Conservation (phyloP, 345 rosid species). For the Heritiera littoralis region DNA sequence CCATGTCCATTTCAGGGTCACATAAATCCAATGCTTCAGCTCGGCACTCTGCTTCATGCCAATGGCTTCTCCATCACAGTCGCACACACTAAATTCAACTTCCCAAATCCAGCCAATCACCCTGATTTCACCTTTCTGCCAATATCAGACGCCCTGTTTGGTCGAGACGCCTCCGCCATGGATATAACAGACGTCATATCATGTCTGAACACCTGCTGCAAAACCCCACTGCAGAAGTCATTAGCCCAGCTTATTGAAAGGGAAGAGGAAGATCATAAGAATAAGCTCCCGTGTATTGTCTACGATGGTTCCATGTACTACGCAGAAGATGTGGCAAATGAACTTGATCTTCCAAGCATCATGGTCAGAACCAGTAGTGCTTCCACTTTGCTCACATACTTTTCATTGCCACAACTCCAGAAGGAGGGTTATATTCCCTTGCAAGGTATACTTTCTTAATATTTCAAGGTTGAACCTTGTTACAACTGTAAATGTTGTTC, state of each 20-base stretch:
- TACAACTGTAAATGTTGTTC: too few relatives aligned
- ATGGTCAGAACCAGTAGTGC: not conserved
- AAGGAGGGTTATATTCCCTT: conserved; percentile 32
- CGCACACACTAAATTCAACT: conserved; percentile 34
- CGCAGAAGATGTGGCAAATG: not conserved
- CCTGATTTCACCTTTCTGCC: conserved; percentile 32
- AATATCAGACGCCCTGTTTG: not conserved
- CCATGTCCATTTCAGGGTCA: conserved; percentile 68
- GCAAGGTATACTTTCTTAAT: conserved; percentile 32
- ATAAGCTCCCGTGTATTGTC: not conserved
- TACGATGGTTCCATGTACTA: not conserved
- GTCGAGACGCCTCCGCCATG: not conserved
- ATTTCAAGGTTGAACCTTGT: too few relatives aligned
- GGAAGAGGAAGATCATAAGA: not conserved
- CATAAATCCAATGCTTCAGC: conserved; percentile 48
- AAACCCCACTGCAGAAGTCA: conserved; percentile 12
- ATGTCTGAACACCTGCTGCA: not conserved
- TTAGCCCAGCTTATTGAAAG: not conserved
- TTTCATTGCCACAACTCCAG: not conserved
- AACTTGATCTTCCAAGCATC: not conserved
- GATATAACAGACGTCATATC: not conserved
- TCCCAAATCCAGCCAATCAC: conserved; percentile 28
- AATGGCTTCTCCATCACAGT: conserved; percentile 40
- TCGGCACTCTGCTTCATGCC: conserved; percentile 37
- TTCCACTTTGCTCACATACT: not conserved